Evolutionary conservation across 2,329 filamentous ascomycete genomes (phyloP), one percentile per base, ranked within the genome.

Genomic region (Lomentospora prolificans): DNA sequence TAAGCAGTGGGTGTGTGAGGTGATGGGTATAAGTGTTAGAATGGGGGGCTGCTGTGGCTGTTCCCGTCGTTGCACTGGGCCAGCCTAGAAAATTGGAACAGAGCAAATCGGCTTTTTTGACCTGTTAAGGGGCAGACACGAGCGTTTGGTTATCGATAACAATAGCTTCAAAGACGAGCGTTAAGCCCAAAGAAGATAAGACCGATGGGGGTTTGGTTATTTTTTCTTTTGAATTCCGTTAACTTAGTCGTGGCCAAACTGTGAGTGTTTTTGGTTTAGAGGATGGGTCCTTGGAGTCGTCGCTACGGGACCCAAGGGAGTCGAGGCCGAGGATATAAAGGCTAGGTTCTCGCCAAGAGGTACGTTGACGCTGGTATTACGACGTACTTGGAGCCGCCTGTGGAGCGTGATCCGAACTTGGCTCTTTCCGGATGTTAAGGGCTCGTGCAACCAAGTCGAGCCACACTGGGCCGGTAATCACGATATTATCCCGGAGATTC

Each of bases 401-500:
- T 31, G 48, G 24, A 51, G 24, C 24, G 24, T 27, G 48, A 51
- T 14, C 48, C 12, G 48, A 28, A 27, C 41, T 46, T 46, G 41
- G 41, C 41, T 9, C 9, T 46, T 46, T 46, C 41, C 41, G 41
- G 41, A 46, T 46, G 41, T n/a, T 9, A 46, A 46, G 19, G 19
- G 19, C 41, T 24, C 24, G 41, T 46, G 41, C 41, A 24, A 28
- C 24, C 41, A 25, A 30, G 22, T 54, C 33, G 22, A 33, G 51
- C 24, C 51, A 54, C 51, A 54, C 36, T 22, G 24, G 51, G 36
- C 19, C 19, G 27, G 24, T 30, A 22, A 19, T 55, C 53, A 55
- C 53, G 53, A 55, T 55, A 55, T 55, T 55, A 55, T 55, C 44
- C 53, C 53, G 53, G 53, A 50, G 53, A 24, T 10, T 9, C 10